A percentile compares a stretch with the other conserved stretches of the same genome.
Evolutionary conservation across 2,329 filamentous ascomycete species (phyloP).

Genomic region (Pezizomycotina sp.): DNA sequence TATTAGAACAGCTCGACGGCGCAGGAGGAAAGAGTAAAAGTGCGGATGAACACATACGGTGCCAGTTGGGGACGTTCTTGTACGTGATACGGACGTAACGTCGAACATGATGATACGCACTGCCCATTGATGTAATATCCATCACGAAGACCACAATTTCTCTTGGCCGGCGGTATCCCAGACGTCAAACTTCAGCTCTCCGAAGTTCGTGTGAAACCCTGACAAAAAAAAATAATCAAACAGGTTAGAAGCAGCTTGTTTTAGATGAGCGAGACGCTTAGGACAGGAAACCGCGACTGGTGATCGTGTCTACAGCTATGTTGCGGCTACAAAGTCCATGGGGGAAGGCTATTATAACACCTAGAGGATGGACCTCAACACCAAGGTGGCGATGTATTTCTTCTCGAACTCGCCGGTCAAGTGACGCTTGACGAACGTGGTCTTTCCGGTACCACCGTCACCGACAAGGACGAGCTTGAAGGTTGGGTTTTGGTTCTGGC

Average conservation of each 20-base stretch:
- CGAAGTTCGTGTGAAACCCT: constrained; percentile 51
- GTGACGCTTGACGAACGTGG: constrained; percentile 99
- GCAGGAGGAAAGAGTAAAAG: constrained; percentile 15
- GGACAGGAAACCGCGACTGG: too few relatives aligned
- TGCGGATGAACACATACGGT: constrained; percentile 53
- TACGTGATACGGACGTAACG: constrained; percentile 99
- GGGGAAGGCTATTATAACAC: constrained; percentile 29
- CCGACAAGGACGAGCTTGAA: constrained; percentile 99
- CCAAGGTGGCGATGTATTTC: constrained; percentile 99
- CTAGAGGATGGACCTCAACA: constrained; percentile 98
- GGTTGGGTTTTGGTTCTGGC: constrained; percentile 46
- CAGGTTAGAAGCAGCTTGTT: constrained; percentile 7
- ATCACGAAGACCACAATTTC: constrained; percentile 99
- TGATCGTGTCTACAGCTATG: too few relatives aligned
- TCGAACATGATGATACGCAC: constrained; percentile 99
- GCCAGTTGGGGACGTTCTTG: constrained; percentile 99
- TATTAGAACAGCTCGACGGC: not conserved
- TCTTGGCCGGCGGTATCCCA: constrained; percentile 99
- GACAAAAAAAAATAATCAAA: constrained; percentile 10
- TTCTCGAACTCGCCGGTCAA: constrained; percentile 99
- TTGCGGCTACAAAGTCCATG: not conserved
- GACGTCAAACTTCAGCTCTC: constrained; percentile 94
- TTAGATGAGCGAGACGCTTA: not conserved
- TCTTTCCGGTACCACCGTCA: constrained; percentile 99
- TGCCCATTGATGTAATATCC: constrained; percentile 99